Evolutionary conservation across 257 asterid genomes (phyloP).

Genomic region (Cordia subcordata): DNA sequence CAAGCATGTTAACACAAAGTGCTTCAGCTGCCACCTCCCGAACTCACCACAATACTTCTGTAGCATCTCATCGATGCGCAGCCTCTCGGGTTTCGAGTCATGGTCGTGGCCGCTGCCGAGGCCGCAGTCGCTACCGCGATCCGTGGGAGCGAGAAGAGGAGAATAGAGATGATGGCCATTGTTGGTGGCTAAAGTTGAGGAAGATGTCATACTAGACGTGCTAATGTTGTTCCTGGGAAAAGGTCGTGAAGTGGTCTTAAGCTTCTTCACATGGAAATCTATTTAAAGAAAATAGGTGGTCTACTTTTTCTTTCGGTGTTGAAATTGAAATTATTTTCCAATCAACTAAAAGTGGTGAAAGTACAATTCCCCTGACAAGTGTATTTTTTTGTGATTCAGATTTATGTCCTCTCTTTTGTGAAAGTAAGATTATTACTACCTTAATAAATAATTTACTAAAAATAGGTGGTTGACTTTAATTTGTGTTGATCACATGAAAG

Average conservation of each 20-base stretch:
- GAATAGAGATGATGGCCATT: constrained; percentile 19
- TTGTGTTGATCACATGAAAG: too few species aligned
- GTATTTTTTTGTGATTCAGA: too few species aligned
- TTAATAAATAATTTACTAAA: too few species aligned
- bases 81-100: constrained; percentile 17
- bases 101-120: too few species aligned
- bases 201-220: constrained; percentile 18
- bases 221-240: background rate
- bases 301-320: background rate
- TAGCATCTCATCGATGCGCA: constrained; percentile 65
- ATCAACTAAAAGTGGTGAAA: too few species aligned
- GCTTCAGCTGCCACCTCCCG: constrained; percentile 73
- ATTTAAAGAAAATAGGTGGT: background rate
- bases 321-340: too few species aligned
- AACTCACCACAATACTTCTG: constrained; percentile 72
- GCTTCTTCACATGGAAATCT: background rate
- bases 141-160: constrained; percentile 35
- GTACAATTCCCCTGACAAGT: too few species aligned
- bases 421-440: too few species aligned
- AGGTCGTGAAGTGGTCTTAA: background rate
- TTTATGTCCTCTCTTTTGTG: too few species aligned
- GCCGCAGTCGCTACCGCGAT: too few species aligned
- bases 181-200: constrained; percentile 6
- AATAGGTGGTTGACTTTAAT: too few species aligned
- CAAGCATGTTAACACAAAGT: constrained; percentile 59